Percentiles rank a stretch among this genome's conserved stretches.
These are phyloP conservation scores for Coriaria nepalensis DNA, from an alignment of 306 rosid genomes.

Conservation along the genomic window DNA sequence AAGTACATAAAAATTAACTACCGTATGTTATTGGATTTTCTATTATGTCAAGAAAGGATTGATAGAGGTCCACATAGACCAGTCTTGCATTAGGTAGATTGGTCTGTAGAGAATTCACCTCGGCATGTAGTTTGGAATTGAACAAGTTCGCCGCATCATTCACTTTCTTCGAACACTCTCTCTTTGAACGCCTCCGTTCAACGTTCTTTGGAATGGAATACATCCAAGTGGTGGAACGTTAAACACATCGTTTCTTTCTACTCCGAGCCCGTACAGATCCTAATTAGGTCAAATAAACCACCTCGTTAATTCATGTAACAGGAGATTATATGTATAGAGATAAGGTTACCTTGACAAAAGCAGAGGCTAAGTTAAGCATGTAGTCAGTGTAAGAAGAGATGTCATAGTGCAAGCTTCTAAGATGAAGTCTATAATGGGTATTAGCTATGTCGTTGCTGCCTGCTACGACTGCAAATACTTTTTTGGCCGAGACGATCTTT, in stretches of 20 bases:
- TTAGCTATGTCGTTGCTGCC: too few species aligned
- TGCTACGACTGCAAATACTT: too few species aligned
- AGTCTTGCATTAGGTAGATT: conserved; percentile 4
- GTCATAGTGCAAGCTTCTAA: too few species aligned
- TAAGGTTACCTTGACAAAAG: too few species aligned
- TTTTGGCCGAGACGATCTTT: too few species aligned
- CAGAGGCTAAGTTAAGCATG: too few species aligned
- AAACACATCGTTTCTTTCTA: conserved; percentile 16
- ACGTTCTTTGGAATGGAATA: conserved; percentile 19
- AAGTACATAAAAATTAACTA: not conserved
- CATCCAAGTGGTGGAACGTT: conserved; percentile 33
- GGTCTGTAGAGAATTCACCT: not conserved
- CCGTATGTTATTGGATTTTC: conserved; percentile 15
- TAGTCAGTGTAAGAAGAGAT: too few species aligned
- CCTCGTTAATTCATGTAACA: too few species aligned
- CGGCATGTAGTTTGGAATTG: conserved; percentile 9
- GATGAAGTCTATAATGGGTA: too few species aligned
- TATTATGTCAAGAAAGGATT: conserved; percentile 14
- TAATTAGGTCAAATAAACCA: too few species aligned
- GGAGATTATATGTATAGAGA: too few species aligned
- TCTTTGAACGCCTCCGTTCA: not conserved
- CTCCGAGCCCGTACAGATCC: conserved; percentile 29
- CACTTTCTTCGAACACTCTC: not conserved
- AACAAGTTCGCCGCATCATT: conserved; percentile 15
- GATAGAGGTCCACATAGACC: conserved; percentile 20